Evolutionary conservation across 2,329 filamentous ascomycete species (phyloP), one percentile per base, ranked within the genome.

Genomic region (Colletotrichum sp.): DNA sequence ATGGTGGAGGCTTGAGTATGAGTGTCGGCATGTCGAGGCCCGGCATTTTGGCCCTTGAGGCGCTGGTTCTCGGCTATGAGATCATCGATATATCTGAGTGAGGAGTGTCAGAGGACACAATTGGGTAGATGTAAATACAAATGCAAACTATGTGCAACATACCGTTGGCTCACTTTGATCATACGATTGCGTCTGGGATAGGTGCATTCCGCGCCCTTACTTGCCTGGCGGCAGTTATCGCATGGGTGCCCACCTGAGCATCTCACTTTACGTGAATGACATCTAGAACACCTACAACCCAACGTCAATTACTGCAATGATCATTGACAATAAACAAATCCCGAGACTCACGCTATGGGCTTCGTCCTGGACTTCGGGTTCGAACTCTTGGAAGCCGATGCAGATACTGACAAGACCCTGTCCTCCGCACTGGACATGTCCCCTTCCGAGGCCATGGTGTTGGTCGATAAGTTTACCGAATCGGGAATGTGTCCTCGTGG

Each of bases 161-260:
- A 82, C 82, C 81, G 81, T 48, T 84, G 81, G 72, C 79, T 83
- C 9, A 84, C 82, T 78, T 82, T 81, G 26, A 84, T 77, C 36
- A 83, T 77, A 4, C 81, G 80, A 48, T 83, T 81, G 60, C 83
- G 82, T 7, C 81, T 78, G 6, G 83, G 83, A 78, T 84, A 84
- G 4, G 78, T 78, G 64, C 83, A 84, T 24, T 83, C 82, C 0
- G 77, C 77, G 5, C 79, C 80, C 68, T 82, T 82, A 21, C 79
- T 80, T 7, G 82, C 80, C 69, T 82, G 81, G 30, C 74, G 74
- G 48, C 83, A 84, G 65, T 82, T 84, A 4, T 80, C 77, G 66
- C 83, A 84, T 2, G 83, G 83, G n/a, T 79, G 78, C 0, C 80
- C 83, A 0, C 83, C 83, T 1, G 82, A 82, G 28, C 83, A 84